A percentile compares a stretch with the other conserved stretches of the same genome.
phyloP scores from a whole-genome alignment of 371 early-diverging fungal genomes.

The Mortierella sp. region DNA sequence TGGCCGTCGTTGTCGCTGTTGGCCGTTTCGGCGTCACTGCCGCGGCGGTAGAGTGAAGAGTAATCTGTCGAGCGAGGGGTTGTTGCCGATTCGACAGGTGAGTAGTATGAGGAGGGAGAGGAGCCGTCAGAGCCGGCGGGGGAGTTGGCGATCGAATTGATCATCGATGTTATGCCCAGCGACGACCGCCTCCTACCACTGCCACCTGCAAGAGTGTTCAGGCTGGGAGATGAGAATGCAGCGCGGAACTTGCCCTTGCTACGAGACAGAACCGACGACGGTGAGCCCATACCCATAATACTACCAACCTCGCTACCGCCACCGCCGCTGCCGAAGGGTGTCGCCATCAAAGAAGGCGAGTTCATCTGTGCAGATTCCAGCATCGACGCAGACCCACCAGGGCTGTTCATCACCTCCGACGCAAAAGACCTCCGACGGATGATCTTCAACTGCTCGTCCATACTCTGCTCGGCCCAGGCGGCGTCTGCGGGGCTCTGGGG shows the following conservation, averaged over 20 bases:
- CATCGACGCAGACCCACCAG: neutral
- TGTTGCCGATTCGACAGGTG: constrained; percentile 10
- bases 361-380: constrained; percentile 5
- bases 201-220: constrained; percentile 14
- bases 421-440: constrained; percentile 39
- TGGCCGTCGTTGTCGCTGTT: neutral
- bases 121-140: constrained; percentile 15
- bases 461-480: constrained; percentile 32
- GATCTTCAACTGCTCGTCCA: constrained; percentile 43
- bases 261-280: neutral
- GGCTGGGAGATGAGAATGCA: constrained; percentile 41
- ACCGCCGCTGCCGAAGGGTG: neutral
- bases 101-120: constrained; percentile 11
- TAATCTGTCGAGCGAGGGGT: constrained; percentile 13
- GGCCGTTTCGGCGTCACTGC: neutral
- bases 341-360: neutral
- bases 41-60: neutral
- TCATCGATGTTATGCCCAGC: constrained; percentile 29
- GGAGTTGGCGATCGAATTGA: constrained; percentile 30
- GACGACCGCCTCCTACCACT: constrained; percentile 25
- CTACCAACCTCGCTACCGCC: neutral
- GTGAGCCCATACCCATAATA: neutral
- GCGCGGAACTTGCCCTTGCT: constrained; percentile 25
- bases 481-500: constrained; percentile 18
- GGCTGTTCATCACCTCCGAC: constrained; percentile 10